Conservation (phyloP, 352 stramenopile genomes). For the Hyaloperonospora arabidopsidis region DNA sequence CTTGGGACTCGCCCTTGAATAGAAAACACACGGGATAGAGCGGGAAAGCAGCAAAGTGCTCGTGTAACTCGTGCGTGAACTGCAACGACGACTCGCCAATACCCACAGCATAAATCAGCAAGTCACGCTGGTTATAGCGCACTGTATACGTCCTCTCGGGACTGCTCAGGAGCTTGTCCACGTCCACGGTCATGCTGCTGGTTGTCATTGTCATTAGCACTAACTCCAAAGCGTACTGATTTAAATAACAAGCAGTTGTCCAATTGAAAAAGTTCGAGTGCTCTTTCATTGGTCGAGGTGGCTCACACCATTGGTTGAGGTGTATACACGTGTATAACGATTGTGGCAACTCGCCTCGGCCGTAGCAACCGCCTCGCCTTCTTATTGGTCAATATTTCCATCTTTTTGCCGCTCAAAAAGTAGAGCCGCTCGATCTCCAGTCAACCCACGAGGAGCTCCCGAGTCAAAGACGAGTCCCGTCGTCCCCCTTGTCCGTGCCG, state of each 20-base stretch:
- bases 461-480: constrained; percentile 9
- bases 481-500: constrained; percentile 10
- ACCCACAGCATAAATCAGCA: constrained; percentile 82
- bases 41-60: constrained; percentile 83
- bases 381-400: no score
- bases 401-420: no score
- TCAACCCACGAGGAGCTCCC: constrained; percentile 19
- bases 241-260: no score
- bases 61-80: constrained; percentile 86
- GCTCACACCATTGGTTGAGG: no score
- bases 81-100: constrained; percentile 82
- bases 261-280: no score
- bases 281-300: no score
- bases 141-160: constrained; percentile 43
- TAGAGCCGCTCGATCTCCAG: constrained; percentile 26
- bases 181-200: constrained; percentile 43
- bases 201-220: no score
- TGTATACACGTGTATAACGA: no score
- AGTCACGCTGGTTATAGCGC: constrained; percentile 85
- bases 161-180: constrained; percentile 54
- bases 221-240: no score
- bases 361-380: no score
- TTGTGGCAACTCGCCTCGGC: no score
- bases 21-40: constrained; percentile 81
- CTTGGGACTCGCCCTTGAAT: constrained; percentile 84